Evolutionary conservation across 192 early-diverging fungal genomes (phyloP), one percentile per base, ranked within the genome.

Genomic region (Rhizophagus prolifer): DNA sequence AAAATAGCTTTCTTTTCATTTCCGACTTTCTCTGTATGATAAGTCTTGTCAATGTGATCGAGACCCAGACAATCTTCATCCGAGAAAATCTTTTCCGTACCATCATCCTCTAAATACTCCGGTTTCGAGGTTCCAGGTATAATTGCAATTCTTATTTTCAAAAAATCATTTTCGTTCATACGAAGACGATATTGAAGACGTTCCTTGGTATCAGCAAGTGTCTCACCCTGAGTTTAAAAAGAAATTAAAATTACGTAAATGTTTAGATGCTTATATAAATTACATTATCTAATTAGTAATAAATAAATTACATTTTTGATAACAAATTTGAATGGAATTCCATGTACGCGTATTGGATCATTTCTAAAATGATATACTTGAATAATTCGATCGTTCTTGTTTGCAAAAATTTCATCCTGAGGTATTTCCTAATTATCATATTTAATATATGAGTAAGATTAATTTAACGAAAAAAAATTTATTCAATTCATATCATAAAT

Each of bases 141-240:
- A 78, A 89, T 81, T 76, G 81, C 70, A 66, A 90, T 77, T 79
- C 89, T 93, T 67, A 92, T 84, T 71, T 91, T 91, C 1, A 80
- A 85, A 74, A 93, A 93, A 47, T 98, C 96, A 85, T 94, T 95
- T 58, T 95, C 94, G 78, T 85, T 86, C 88, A 94, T 86, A 12
- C 94, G 94, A 26, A 93, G 84, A 47, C 90, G 82, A 70, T 66
- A 80, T 72, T 89, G 89, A 72, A 98, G 84, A 8, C 96, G 88
- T 69, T 78, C 73, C 88, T 92, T 94, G n/a, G 94, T 94, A 2
- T 89, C 90, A 16, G 85, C 50, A 77, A 94, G 89, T 23, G 80
- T 25, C 78, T 96, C 95, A 61, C 86, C 92, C 86, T 90, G 10
- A 10, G 31, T 9, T 44, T 38, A 38, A 44, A 44, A 44, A 9